A percentile compares a stretch with the other conserved stretches of the same genome.
phyloP scores from a whole-genome alignment of 768 basidiomycete genomes.

The Leccinellum rugosiceps region DNA sequence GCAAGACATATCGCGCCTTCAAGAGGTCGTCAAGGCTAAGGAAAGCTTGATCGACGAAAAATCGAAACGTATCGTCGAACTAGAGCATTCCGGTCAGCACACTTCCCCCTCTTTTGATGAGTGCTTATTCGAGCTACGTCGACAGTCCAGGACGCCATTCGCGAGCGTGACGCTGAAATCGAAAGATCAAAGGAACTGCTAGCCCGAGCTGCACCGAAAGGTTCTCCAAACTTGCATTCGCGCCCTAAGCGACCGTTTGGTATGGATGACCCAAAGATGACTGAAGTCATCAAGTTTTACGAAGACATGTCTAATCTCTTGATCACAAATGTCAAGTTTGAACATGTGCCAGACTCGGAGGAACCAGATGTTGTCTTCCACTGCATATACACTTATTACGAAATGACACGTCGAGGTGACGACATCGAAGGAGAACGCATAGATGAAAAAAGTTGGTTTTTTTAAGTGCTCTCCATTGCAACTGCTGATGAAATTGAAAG shows the following conservation, averaged over 20 bases:
- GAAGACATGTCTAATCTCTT: constrained; percentile 84
- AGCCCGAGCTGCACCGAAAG: constrained; percentile 40
- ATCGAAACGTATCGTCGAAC: constrained; percentile 43
- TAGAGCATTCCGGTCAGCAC: constrained; percentile 48
- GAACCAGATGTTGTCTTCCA: constrained; percentile 55
- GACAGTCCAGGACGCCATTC: constrained; percentile 48
- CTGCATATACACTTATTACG: constrained; percentile 63
- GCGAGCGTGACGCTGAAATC: constrained; percentile 64
- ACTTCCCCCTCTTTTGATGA: background rate
- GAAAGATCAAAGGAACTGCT: constrained; percentile 47
- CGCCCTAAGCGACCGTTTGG: constrained; percentile 36
- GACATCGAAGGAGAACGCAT: constrained; percentile 33
- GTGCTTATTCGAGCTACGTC: background rate
- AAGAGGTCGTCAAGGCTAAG: constrained; percentile 41
- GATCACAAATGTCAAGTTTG: constrained; percentile 57
- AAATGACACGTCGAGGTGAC: constrained; percentile 29
- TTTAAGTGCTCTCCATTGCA: background rate
- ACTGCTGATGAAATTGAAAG: constrained; percentile 34
- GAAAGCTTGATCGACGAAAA: constrained; percentile 41
- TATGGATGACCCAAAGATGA: constrained; percentile 55
- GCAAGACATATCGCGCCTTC: constrained; percentile 44
- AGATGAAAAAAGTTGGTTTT: constrained; percentile 32
- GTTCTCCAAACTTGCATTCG: constrained; percentile 34
- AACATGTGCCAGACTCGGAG: constrained; percentile 24
- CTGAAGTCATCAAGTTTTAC: constrained; percentile 67